Base-by-base conservation (phyloP, 352 stramenopile species). In the Phytophthora megakarya region DNA sequence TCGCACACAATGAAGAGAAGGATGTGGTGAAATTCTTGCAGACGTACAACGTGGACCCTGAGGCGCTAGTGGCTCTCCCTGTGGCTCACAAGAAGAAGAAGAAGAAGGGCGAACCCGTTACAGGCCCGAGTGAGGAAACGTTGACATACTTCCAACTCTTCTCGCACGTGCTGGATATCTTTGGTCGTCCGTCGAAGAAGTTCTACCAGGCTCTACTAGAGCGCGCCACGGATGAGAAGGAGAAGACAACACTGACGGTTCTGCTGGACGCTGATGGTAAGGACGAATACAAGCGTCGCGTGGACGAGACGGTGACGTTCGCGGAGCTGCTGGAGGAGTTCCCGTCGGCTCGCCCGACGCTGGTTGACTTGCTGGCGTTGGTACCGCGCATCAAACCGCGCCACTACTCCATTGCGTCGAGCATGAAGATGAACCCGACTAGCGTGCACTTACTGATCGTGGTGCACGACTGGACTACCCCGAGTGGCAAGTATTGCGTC, bases 401-500 rank as follows among this genome's bases (percentile, higher is more conserved):
- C n/a, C 88, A 95, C 73, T 97, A 97, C 75, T 96, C 86, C 38
- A 96, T 97, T 58, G 88, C 88, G n/a, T 96, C 86, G 22, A 93
- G 81, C 54, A 92, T 91, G 78, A 90, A 95, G 76, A 79, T 90
- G 71, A 88, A 93, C 70, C 86, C 85, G 28, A 84, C 67, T 35
- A 87, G 80, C 47, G 85, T 97, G 38, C 86, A 97, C 62, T 57
- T 97, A 65, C 72, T 93, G 23, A 81, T 96, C 35, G 88, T 96
- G 18, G 84, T 92, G 59, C 85, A 96, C 67, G 81, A 95, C 70
- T 96, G 88, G 89, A 91, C 82, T 25, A 95, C 80, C 32, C 85
- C 82, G 1, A 80, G 68, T 38, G 86, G 86, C 58, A 81, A 80
- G 60, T 82, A 93, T 71, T 64, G 78, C 58, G 60, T 88, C 19